phyloP scores from a whole-genome alignment of 495 filamentous ascomycete species.

The Talaromyces stipitatus region DNA sequence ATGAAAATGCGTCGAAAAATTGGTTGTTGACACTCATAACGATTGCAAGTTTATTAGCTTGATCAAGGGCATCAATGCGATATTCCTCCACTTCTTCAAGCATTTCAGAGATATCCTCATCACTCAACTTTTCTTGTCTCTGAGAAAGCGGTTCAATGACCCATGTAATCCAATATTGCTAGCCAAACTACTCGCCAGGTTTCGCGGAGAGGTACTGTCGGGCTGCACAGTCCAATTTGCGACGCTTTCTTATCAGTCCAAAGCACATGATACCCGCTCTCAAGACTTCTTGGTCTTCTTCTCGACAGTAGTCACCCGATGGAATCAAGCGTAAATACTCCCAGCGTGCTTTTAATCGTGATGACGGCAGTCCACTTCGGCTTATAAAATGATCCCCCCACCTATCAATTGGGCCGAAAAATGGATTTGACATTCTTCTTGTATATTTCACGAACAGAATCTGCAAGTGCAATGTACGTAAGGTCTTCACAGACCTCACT shows the following conservation, averaged over 20 bases:
- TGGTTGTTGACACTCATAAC: no score
- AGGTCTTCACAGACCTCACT: not conserved
- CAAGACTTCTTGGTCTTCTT: not conserved
- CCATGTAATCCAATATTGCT: constrained; percentile 16
- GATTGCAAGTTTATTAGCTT: not conserved
- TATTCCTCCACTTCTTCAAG: not conserved
- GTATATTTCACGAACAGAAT: constrained; percentile 2
- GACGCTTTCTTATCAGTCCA: not conserved
- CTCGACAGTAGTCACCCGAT: not conserved
- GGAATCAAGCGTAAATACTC: constrained; percentile 2
- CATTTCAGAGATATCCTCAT: not conserved
- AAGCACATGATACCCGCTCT: not conserved
- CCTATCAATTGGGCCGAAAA: constrained; percentile 15
- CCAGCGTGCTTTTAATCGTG: constrained; percentile 5
- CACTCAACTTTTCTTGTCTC: not conserved
- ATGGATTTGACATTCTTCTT: constrained; percentile 9
- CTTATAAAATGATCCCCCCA: constrained; percentile 13
- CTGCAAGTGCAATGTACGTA: constrained; percentile 5
- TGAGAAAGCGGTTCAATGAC: constrained; percentile 8
- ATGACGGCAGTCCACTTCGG: constrained; percentile 6
- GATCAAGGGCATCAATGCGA: not conserved
- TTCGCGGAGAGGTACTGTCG: not conserved
- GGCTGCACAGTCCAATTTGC: not conserved
- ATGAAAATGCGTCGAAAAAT: no score
- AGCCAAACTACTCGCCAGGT: constrained; percentile 27